Evolutionary conservation across 108 stramenopile species (phyloP).

Genomic region (Halocafeteria seosinensis): DNA sequence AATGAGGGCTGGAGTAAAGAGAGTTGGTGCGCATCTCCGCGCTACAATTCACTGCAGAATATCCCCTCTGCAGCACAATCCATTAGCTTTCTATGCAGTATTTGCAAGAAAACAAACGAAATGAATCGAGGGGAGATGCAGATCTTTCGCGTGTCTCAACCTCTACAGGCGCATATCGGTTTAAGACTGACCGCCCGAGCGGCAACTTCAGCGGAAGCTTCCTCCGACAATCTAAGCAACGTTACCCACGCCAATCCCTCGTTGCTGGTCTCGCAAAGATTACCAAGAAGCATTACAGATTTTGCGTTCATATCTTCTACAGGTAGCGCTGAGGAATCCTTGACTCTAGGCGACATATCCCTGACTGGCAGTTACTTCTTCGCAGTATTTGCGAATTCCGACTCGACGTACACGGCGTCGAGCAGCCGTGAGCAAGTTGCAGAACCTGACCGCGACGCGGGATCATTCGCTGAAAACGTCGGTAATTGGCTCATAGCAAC

Average conservation of each 20-base stretch:
- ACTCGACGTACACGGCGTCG: background rate
- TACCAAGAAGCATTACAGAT: background rate
- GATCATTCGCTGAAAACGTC: background rate
- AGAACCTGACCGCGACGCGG: background rate
- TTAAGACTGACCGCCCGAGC: background rate
- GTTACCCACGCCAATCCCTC: background rate
- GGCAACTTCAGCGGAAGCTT: background rate
- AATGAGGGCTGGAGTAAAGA: background rate
- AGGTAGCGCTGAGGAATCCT: background rate
- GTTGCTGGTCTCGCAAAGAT: background rate
- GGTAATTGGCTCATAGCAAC: background rate
- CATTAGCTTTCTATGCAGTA: background rate
- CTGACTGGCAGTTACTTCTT: background rate
- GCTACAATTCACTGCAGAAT: background rate
- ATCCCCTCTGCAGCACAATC: background rate
- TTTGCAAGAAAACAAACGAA: background rate
- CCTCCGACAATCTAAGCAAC: background rate
- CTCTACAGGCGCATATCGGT: background rate
- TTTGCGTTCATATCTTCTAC: background rate
- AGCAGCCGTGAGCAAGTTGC: background rate
- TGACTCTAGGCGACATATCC: background rate
- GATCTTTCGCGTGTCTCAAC: background rate
- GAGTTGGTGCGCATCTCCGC: background rate
- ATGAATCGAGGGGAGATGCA: background rate
- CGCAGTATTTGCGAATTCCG: background rate